Conservation (phyloP, 805 yeast species). For the Saccharomyces paradoxus region DNA sequence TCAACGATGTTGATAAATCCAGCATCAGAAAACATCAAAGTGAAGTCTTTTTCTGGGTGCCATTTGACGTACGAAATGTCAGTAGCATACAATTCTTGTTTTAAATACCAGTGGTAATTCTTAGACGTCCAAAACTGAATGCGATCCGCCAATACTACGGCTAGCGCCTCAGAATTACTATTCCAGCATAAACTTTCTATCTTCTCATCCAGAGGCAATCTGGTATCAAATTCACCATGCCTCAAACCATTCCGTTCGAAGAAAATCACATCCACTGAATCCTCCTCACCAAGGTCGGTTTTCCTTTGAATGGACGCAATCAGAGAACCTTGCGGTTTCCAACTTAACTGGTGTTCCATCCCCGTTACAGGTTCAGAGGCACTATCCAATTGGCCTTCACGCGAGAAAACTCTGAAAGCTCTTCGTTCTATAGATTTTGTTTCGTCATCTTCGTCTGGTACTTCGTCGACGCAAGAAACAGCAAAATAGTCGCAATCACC, state of each 20-base stretch:
- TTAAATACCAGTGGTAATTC: constrained; percentile 93
- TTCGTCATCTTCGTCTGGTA: constrained; percentile 34
- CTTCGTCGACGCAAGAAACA: constrained; percentile 52
- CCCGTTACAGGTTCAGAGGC: constrained; percentile 87
- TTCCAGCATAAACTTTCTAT: constrained; percentile 68
- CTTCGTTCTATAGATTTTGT: constrained; percentile 45
- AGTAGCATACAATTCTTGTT: constrained; percentile 53
- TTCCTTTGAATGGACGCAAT: constrained; percentile 76
- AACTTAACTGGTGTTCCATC: constrained; percentile 61
- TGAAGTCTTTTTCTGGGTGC: constrained; percentile 84
- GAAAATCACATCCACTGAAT: constrained; percentile 48
- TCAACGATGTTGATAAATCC: constrained; percentile 53
- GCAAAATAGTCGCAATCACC: constrained; percentile 87
- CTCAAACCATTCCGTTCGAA: constrained; percentile 91
- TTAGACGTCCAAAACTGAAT: constrained; percentile 87
- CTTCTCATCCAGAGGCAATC: constrained; percentile 45
- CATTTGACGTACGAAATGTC: constrained; percentile 47
- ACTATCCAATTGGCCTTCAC: constrained; percentile 71
- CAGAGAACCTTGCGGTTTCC: constrained; percentile 88
- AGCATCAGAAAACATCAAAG: constrained; percentile 56
- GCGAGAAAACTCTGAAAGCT: constrained; percentile 70
- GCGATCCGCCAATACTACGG: constrained; percentile 51
- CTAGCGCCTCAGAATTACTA: constrained; percentile 65
- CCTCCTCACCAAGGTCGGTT: constrained; percentile 34
- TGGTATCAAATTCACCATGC: constrained; percentile 73